phyloP scores from a whole-genome alignment of 441 rosid genomes.

The Croton laevigatus region DNA sequence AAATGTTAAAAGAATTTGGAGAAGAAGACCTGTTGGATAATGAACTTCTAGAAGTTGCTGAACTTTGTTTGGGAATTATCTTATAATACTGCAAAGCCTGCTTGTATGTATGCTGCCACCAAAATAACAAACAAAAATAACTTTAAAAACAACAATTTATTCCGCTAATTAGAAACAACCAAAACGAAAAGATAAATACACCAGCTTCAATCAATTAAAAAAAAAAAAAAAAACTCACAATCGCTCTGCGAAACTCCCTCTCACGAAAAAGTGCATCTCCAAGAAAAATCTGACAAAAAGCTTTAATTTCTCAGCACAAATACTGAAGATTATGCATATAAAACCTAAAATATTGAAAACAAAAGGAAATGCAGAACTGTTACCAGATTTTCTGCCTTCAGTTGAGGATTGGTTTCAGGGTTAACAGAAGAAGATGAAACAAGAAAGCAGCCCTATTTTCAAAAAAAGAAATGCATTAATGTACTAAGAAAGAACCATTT shows the following conservation, averaged over 20 bases:
- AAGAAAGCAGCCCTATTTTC: constrained; percentile 71
- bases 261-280: constrained; percentile 85
- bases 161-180: background rate
- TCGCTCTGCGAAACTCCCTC: constrained; percentile 78
- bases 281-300: constrained; percentile 60
- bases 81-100: constrained; percentile 80
- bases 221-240: constrained; percentile 44
- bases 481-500: background rate
- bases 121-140: constrained; percentile 9
- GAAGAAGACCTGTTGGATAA: constrained; percentile 80
- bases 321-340: background rate
- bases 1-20: constrained; percentile 62
- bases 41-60: constrained; percentile 59
- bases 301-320: background rate
- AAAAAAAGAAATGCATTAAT: constrained; percentile 1
- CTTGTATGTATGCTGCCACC: constrained; percentile 64
- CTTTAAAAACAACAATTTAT: background rate
- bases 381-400: constrained; percentile 91
- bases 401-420: constrained; percentile 72
- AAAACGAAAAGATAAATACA: no score
- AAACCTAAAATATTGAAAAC: background rate
- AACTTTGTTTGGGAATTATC: constrained; percentile 74
- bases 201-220: background rate
- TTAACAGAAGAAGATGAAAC: constrained; percentile 73
- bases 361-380: background rate